Conservation (phyloP, 495 filamentous ascomycete species). For the Aspergillus funiculosus region DNA sequence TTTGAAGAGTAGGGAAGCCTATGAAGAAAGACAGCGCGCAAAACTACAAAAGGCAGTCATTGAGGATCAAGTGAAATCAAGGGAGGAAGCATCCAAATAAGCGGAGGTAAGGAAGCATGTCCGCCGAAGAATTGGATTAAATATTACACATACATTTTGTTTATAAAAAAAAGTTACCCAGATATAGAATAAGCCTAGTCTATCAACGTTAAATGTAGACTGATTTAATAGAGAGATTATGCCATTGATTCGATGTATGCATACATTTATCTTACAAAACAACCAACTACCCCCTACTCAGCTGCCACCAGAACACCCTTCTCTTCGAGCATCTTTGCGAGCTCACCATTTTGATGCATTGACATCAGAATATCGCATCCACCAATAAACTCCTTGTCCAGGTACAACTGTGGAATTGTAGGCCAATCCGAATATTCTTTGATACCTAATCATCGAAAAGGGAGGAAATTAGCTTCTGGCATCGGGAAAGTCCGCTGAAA, state of each 20-base stretch:
- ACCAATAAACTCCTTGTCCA: conserved; percentile 92
- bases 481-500: not conserved
- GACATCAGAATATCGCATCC: conserved; percentile 95
- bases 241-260: conserved; percentile 1
- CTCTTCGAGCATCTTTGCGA: conserved; percentile 85
- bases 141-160: not conserved
- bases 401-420: conserved; percentile 93
- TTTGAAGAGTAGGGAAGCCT: conserved; percentile 71
- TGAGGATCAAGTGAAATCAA: conserved; percentile 49
- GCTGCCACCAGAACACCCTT: conserved; percentile 71
- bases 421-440: conserved; percentile 99
- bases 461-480: conserved; percentile 2
- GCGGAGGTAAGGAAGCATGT: conserved; percentile 3
- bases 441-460: conserved; percentile 62
- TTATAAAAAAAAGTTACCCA: not conserved
- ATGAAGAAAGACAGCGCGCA: conserved; percentile 81
- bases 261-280: conserved; percentile 5
- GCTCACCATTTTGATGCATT: conserved; percentile 95
- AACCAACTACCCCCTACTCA: conserved; percentile 23
- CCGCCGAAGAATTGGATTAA: not conserved
- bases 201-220: not conserved
- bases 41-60: conserved; percentile 78
- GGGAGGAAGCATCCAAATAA: conserved; percentile 23
- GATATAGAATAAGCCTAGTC: not conserved
- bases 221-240: not conserved